These are phyloP conservation scores for Schizochytrium sp. DNA, from an alignment of 108 stramenopile species.

Conservation along the genomic window DNA sequence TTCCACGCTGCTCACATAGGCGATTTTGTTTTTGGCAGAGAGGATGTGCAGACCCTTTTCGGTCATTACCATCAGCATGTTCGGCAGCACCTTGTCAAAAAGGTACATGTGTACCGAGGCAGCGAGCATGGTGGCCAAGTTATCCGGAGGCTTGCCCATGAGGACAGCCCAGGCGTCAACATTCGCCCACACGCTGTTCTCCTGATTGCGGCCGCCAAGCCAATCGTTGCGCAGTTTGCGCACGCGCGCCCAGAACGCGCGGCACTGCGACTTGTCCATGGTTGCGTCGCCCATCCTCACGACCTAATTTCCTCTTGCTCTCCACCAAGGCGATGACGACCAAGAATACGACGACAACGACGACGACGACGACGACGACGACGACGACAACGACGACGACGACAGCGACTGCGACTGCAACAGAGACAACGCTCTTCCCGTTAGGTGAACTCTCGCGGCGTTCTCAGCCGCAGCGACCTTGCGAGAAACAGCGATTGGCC, in stretches of 20 bases:
- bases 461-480: no score
- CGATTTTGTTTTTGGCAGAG: background rate
- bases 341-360: no score
- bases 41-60: background rate
- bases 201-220: background rate
- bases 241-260: background rate
- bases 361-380: no score
- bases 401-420: no score
- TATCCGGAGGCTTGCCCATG: background rate
- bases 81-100: slow-evolving; percentile 27
- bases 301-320: background rate
- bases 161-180: background rate
- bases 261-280: background rate
- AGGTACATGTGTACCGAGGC: background rate
- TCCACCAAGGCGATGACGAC: background rate
- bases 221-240: background rate
- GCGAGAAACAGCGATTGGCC: no score
- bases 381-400: no score
- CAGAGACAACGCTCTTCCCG: no score
- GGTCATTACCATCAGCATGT: slow-evolving; percentile 42
- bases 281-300: background rate
- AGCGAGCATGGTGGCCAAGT: background rate
- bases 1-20: background rate
- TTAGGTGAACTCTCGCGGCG: no score
- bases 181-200: background rate